Conservation (phyloP, 2,329 filamentous ascomycete genomes). For the Penicillium sp. region DNA sequence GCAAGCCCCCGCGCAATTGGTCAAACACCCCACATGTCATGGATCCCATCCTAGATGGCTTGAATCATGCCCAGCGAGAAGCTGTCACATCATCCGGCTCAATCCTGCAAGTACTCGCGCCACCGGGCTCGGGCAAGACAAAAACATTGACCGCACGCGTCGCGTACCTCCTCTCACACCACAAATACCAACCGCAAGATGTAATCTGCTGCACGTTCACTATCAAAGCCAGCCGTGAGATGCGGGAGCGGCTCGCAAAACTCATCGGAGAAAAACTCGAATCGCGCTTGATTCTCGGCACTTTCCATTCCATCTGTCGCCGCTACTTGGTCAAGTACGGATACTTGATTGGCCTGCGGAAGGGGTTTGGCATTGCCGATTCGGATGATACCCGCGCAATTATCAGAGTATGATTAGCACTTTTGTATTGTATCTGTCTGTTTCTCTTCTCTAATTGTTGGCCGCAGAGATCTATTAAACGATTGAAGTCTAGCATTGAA, state of each 20-base stretch:
- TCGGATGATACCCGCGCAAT: conserved; percentile 75
- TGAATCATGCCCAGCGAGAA: conserved; percentile 62
- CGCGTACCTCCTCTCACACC: conserved; percentile 75
- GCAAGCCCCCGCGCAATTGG: not conserved
- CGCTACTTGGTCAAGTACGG: conserved; percentile 83
- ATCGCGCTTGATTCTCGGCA: conserved; percentile 77
- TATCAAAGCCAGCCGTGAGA: conserved; percentile 89
- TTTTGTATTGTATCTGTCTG: not conserved
- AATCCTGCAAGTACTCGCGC: conserved; percentile 60
- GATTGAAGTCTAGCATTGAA: conserved; percentile 66
- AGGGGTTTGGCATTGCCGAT: conserved; percentile 89
- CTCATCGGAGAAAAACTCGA: conserved; percentile 76
- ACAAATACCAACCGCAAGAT: conserved; percentile 74
- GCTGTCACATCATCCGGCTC: conserved; percentile 63
- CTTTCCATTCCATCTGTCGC: conserved; percentile 89
- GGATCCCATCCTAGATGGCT: conserved; percentile 56
- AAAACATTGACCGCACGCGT: conserved; percentile 92
- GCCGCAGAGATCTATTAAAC: conserved; percentile 68
- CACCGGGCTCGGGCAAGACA: conserved; percentile 78
- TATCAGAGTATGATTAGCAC: conserved; percentile 51
- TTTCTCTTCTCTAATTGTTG: conserved; percentile 10
- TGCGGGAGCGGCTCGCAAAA: conserved; percentile 80
- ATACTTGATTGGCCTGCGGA: conserved; percentile 73
- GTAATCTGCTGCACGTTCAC: conserved; percentile 96
- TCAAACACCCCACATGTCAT: conserved; percentile 35